Evolutionary conservation across 257 asterid genomes (phyloP).

Genomic region (Galeopsis tetrahit): DNA sequence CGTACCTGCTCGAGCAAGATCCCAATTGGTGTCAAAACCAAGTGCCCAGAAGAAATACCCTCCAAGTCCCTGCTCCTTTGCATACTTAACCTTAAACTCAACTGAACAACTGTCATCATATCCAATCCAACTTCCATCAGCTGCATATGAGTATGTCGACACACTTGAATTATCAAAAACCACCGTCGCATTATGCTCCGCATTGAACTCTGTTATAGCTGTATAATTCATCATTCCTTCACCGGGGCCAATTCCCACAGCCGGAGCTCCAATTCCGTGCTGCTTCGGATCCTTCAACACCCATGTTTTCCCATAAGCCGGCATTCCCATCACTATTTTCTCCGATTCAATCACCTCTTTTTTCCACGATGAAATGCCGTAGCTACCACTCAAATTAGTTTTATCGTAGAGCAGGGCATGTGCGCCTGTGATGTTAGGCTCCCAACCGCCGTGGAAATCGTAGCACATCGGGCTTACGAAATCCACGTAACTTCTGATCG

Average conservation of each 20-base stretch:
- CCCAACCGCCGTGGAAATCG: conserved; percentile 60
- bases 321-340: conserved; percentile 66
- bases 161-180: conserved; percentile 55
- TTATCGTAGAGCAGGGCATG: conserved; percentile 59
- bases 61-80: conserved; percentile 63
- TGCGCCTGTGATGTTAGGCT: conserved; percentile 54
- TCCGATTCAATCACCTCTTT: not conserved
- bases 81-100: conserved; percentile 50
- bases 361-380: conserved; percentile 66
- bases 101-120: conserved; percentile 58
- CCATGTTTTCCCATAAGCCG: conserved; percentile 72
- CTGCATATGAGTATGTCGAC: conserved; percentile 60
- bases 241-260: conserved; percentile 65
- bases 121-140: conserved; percentile 64
- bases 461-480: conserved; percentile 53
- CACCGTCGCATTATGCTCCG: conserved; percentile 43
- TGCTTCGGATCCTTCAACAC: conserved; percentile 54
- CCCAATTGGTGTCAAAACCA: conserved; percentile 63
- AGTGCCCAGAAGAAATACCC: conserved; percentile 84
- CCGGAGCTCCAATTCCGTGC: conserved; percentile 69
- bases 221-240: conserved; percentile 51
- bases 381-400: conserved; percentile 59
- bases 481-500: conserved; percentile 45
- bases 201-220: conserved; percentile 49
- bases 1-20: conserved; percentile 68